Evolutionary conservation across 176 grass and related monocot species (phyloP).

Genomic region (Hsuehochloa calcarea): DNA sequence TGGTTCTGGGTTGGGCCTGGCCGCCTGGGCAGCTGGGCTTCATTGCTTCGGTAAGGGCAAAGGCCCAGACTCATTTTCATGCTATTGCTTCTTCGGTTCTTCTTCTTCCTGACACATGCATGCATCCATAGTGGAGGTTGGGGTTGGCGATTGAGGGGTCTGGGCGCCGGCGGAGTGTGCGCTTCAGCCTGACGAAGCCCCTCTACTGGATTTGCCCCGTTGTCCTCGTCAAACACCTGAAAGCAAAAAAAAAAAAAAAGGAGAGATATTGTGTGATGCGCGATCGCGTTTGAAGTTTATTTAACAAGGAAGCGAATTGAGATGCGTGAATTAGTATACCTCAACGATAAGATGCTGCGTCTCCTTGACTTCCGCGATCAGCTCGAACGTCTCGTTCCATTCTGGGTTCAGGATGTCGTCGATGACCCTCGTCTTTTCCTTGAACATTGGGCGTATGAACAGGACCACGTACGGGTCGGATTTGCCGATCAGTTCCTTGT

Average conservation of each 20-base stretch:
- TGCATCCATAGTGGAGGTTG: too few relatives aligned
- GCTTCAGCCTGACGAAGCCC: too few relatives aligned
- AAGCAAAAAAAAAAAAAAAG: neutral
- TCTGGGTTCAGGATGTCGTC: conserved; percentile 87
- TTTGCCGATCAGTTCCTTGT: conserved; percentile 95
- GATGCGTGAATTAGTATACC: conserved; percentile 21
- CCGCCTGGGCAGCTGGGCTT: too few relatives aligned
- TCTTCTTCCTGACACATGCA: too few relatives aligned
- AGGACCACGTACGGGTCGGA: conserved; percentile 90
- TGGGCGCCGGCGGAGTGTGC: too few relatives aligned
- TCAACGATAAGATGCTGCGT: conserved; percentile 77
- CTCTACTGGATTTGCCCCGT: too few relatives aligned
- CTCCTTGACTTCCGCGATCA: conserved; percentile 91
- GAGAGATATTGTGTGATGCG: neutral
- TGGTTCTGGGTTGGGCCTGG: too few relatives aligned
- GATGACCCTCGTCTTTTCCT: conserved; percentile 79
- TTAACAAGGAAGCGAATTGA: neutral
- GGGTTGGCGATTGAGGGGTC: too few relatives aligned
- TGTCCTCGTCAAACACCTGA: conserved; percentile 95
- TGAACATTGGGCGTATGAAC: conserved; percentile 93
- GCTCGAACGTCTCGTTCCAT: conserved; percentile 83
- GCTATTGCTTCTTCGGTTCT: too few relatives aligned
- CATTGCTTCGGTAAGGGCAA: too few relatives aligned
- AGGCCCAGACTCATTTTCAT: too few relatives aligned
- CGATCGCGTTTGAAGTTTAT: neutral